A percentile compares a stretch with the other conserved stretches of the same genome.
These are phyloP conservation scores for Dactylellina haptotyla DNA, from an alignment of 2,329 filamentous ascomycete species.

Conservation along the genomic window DNA sequence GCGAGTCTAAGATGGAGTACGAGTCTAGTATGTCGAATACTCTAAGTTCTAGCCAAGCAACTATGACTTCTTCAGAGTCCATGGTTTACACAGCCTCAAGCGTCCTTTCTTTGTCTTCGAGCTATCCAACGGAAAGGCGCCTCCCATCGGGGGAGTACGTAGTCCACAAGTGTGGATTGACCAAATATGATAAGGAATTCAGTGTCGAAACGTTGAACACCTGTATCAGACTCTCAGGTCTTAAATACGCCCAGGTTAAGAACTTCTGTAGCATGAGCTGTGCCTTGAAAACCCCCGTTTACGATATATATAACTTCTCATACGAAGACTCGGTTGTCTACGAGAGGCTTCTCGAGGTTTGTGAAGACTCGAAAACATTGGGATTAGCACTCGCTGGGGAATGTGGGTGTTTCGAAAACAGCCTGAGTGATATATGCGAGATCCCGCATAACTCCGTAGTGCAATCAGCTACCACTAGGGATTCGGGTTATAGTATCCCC, in stretches of 20 bases:
- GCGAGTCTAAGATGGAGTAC: too few relatives aligned
- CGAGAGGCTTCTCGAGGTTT: neutral
- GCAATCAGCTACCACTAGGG: too few relatives aligned
- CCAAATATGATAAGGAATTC: neutral
- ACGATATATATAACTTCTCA: neutral
- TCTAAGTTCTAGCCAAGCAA: neutral
- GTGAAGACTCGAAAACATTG: neutral
- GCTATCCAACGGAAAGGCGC: neutral
- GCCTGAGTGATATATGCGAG: conserved; percentile 4
- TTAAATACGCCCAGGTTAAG: neutral
- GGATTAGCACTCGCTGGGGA: neutral
- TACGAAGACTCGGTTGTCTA: neutral
- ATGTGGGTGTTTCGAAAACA: neutral
- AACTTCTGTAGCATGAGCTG: neutral
- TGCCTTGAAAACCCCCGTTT: neutral
- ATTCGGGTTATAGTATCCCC: neutral
- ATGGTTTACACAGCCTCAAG: neutral
- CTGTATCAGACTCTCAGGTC: neutral
- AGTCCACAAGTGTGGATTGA: neutral
- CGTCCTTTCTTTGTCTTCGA: neutral
- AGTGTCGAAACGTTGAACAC: neutral
- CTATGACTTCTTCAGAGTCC: neutral
- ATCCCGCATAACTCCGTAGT: neutral
- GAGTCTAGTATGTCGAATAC: too few relatives aligned
- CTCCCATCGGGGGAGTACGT: conserved; percentile 2